Evolutionary conservation across 1,284 basidiomycete species (phyloP).

Genomic region (Moniliella sp.): DNA sequence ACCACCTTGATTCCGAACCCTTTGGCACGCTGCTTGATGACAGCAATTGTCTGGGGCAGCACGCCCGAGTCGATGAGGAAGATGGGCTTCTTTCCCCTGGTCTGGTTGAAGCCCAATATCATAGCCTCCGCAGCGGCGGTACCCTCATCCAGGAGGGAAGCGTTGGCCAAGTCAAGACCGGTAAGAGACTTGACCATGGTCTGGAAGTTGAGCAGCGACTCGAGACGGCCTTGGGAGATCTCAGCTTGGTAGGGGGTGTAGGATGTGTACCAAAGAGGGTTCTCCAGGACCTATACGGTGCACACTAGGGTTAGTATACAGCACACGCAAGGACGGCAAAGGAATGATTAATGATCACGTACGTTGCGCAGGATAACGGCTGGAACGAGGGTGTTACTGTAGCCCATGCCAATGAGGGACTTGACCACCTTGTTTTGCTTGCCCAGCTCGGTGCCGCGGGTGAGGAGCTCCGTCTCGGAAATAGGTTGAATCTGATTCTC

Average conservation of each 20-base stretch:
- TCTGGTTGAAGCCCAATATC: conserved; percentile 21
- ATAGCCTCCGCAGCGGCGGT: conserved; percentile 32
- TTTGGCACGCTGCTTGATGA: conserved; percentile 25
- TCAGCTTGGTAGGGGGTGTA: conserved; percentile 81
- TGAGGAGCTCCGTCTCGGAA: conserved; percentile 65
- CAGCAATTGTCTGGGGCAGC: conserved; percentile 28
- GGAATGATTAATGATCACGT: background rate
- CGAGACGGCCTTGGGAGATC: conserved; percentile 69
- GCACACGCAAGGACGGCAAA: background rate
- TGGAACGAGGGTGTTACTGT: conserved; percentile 42
- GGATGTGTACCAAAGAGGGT: conserved; percentile 92
- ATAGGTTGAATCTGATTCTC: conserved; percentile 44
- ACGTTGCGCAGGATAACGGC: conserved; percentile 29
- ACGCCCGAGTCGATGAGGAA: conserved; percentile 29
- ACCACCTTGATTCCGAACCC: conserved; percentile 30
- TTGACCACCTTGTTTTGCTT: conserved; percentile 58
- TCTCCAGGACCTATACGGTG: conserved; percentile 56
- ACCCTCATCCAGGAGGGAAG: conserved; percentile 28
- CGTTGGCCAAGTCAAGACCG: conserved; percentile 54
- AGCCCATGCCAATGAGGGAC: conserved; percentile 94
- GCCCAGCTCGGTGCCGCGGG: conserved; percentile 55
- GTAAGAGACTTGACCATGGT: conserved; percentile 88
- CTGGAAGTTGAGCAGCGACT: conserved; percentile 90
- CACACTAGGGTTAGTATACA: background rate
- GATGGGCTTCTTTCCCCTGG: conserved; percentile 20